phyloP scores from a whole-genome alignment of 305 asterid species.

The Fraxinus velutina region DNA sequence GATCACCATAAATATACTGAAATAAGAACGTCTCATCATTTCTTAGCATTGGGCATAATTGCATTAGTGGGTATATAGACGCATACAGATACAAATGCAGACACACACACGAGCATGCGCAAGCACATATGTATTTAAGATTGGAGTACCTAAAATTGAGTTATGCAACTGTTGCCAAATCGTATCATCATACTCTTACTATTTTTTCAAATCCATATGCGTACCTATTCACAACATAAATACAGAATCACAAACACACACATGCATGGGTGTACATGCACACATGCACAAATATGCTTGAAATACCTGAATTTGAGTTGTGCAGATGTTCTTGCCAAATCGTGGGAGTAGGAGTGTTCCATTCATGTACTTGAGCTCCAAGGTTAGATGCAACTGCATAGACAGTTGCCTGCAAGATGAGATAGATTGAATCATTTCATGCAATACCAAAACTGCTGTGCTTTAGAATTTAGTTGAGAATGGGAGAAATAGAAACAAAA shows the following conservation, averaged over 20 bases:
- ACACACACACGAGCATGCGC: background rate
- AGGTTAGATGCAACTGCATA: slow-evolving; percentile 71
- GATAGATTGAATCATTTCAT: slow-evolving; percentile 22
- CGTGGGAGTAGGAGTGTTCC: slow-evolving; percentile 90
- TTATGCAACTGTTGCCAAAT: background rate
- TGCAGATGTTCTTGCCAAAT: slow-evolving; percentile 90
- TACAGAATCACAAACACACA: background rate
- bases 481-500: background rate
- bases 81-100: background rate
- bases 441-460: background rate
- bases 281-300: background rate
- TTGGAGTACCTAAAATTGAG: background rate
- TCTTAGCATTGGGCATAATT: background rate
- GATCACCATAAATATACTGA: background rate
- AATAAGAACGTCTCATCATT: background rate
- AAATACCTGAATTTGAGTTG: slow-evolving; percentile 66
- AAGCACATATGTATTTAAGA: background rate
- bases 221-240: slow-evolving; percentile 3
- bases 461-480: background rate
- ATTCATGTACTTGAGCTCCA: slow-evolving; percentile 71
- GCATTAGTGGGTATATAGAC: background rate
- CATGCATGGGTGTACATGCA: background rate
- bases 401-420: slow-evolving; percentile 60
- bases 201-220: background rate
- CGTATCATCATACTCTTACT: background rate